Base-by-base conservation (phyloP, 768 basidiomycete genomes). In the Suillus discolor region DNA sequence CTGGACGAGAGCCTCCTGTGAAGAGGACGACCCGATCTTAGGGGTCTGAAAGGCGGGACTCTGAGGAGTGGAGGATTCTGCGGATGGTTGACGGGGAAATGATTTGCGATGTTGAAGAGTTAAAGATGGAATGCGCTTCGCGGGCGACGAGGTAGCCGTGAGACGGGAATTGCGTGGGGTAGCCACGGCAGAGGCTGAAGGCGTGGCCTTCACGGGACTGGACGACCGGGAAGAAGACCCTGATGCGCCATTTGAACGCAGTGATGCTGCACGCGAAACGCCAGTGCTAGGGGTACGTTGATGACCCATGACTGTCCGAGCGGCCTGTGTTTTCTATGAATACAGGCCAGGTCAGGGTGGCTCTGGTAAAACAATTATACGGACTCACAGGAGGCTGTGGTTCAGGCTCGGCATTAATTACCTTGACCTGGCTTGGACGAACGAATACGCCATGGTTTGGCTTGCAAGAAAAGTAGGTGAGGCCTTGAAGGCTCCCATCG, bases 371-470 rank as follows among this genome's bases (percentile, higher is more conserved):
- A 54, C 36, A 55, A 18, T 5, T 41, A 0, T 9, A 28, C 16
- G n/a, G 45, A 77, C 75, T 77, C 39, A 53, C 67, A 39, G 69
- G 63, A 16, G 53, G 68, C n/a, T 68, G 77, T 6, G 11, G 59
- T 15, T 76, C 75, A 20, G 68, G 66, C 38, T 77, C 73, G 11
- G 66, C 57, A 20, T 84, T 84, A 71, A 84, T 79, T 31, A 89
- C 76, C 74, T 86, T 93, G 68, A 98, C 92, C 75, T 94, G 92
- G 72, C 91, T 91, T 0, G 92, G 87, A 42, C 93, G 84, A 6
- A 98, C 89, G 74, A 99, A 99, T 36, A 99, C 91, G 57, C 97
- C 97, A 79, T 93, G 81, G 38, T 82, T 81, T 57, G 82, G 80
- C 71, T 84, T 85, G 80, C 95, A 98, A 20, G 80, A 82, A 76